phyloP scores from a whole-genome alignment of 768 basidiomycete species.

The Hericium alpestre region DNA sequence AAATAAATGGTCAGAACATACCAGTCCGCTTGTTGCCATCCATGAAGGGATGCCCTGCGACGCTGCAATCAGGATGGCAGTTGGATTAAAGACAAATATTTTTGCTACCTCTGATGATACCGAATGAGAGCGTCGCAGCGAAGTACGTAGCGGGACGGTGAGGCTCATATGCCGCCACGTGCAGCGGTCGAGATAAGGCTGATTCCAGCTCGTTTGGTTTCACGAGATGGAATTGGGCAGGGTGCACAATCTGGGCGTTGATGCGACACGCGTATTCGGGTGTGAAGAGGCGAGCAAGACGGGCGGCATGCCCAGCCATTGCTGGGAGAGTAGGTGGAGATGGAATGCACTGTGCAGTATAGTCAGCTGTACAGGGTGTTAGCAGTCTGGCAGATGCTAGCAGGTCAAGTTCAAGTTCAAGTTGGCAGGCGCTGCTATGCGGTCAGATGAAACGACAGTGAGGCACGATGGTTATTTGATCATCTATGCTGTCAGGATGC shows the following conservation, averaged over 20 bases:
- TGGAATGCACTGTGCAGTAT: too few relatives aligned
- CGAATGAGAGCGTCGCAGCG: slow-evolving; percentile 24
- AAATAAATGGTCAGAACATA: not conserved
- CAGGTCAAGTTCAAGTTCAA: too few relatives aligned
- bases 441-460: too few relatives aligned
- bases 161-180: slow-evolving; percentile 21
- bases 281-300: slow-evolving; percentile 23
- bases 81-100: not conserved
- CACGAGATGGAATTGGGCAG: slow-evolving; percentile 18
- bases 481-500: too few relatives aligned
- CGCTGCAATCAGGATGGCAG: not conserved
- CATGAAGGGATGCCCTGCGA: slow-evolving; percentile 20
- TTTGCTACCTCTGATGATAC: slow-evolving; percentile 19
- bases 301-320: slow-evolving; percentile 14
- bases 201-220: slow-evolving; percentile 26
- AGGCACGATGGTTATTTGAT: too few relatives aligned
- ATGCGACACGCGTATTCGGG: slow-evolving; percentile 17
- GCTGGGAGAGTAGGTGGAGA: too few relatives aligned
- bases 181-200: slow-evolving; percentile 18
- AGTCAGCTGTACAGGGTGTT: too few relatives aligned
- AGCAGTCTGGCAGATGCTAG: too few relatives aligned
- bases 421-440: too few relatives aligned
- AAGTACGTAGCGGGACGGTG: slow-evolving; percentile 16
- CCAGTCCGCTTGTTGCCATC: slow-evolving; percentile 25
- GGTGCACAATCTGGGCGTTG: slow-evolving; percentile 25